phyloP scores from a whole-genome alignment of 768 basidiomycete genomes.

The Leccinum boreale region DNA sequence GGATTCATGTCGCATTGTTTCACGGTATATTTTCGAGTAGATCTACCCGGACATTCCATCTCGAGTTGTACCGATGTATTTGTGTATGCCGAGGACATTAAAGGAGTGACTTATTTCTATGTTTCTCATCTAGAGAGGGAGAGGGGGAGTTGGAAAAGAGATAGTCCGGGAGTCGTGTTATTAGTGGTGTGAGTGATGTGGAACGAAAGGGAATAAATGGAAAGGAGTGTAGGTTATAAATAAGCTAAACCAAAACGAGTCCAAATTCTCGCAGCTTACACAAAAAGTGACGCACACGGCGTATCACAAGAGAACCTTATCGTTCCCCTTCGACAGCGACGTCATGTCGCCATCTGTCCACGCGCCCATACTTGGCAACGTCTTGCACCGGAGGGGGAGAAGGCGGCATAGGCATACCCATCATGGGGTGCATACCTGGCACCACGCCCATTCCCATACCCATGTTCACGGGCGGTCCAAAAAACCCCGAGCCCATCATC shows the following conservation, averaged over 20 bases:
- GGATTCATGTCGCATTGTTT: constrained; percentile 33
- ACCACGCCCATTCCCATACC: constrained; percentile 14
- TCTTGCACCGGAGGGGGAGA: constrained; percentile 68
- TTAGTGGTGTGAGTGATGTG: not conserved
- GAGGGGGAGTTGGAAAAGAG: not conserved
- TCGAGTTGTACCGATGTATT: constrained; percentile 35
- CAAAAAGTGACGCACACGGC: not conserved
- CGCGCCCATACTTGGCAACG: constrained; percentile 60
- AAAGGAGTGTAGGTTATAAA: not conserved
- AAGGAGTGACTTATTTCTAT: constrained; percentile 36
- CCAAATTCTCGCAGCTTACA: constrained; percentile 8
- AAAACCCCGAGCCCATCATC: constrained; percentile 71
- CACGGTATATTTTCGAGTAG: constrained; percentile 34
- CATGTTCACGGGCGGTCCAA: constrained; percentile 52
- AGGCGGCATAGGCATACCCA: constrained; percentile 38
- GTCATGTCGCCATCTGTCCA: constrained; percentile 80
- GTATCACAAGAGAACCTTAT: constrained; percentile 15
- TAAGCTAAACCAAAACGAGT: constrained; percentile 13
- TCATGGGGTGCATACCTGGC: constrained; percentile 42
- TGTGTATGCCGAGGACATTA: constrained; percentile 33
- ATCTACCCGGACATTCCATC: constrained; percentile 33
- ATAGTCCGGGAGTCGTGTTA: not conserved
- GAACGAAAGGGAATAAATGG: not conserved
- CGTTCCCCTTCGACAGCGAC: constrained; percentile 68
- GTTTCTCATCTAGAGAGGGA: not conserved